Evolutionary conservation across 1,139 yeast genomes (phyloP).

Genomic region (Yamadazyma kanchanaburiensis): DNA sequence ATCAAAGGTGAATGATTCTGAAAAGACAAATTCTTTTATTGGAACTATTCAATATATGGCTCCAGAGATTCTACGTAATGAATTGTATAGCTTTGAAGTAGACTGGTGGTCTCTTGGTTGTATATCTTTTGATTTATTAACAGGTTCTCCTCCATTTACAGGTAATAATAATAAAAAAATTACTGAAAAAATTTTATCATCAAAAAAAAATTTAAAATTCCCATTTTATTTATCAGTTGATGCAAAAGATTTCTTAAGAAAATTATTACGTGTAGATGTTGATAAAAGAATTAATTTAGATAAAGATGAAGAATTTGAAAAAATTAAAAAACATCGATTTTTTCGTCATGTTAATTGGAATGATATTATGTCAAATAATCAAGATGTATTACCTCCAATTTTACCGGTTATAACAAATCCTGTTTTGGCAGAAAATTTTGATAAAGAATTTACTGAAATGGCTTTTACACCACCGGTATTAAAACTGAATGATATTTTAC

Average conservation of each 20-base stretch:
- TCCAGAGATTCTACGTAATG: constrained; percentile 85
- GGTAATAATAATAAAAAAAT: constrained; percentile 84
- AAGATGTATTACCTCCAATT: constrained; percentile 66
- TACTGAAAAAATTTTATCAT: constrained; percentile 66
- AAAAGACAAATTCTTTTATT: constrained; percentile 66
- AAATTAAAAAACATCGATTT: constrained; percentile 67
- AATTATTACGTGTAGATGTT: constrained; percentile 73
- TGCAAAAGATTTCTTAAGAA: constrained; percentile 77
- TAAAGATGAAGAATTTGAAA: constrained; percentile 37
- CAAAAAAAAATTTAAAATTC: constrained; percentile 65
- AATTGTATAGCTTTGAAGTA: constrained; percentile 80
- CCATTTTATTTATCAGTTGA: constrained; percentile 83
- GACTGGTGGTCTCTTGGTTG: constrained; percentile 99
- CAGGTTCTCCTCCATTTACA: constrained; percentile 93
- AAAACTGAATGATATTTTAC: constrained; percentile 22
- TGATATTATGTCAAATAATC: constrained; percentile 47
- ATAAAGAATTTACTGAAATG: constrained; percentile 84
- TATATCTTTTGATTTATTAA: constrained; percentile 78
- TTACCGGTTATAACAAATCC: constrained; percentile 84
- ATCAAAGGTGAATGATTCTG: constrained; percentile 64
- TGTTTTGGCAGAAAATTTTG: constrained; percentile 87
- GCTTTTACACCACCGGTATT: constrained; percentile 38
- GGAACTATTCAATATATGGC: constrained; percentile 98
- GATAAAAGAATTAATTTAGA: constrained; percentile 71
- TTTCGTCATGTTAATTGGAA: constrained; percentile 80